Percentiles rank a stretch among this genome's conserved stretches.
Evolutionary conservation across 2,329 filamentous ascomycete species (phyloP).

Genomic region (Colletotrichum australisinense): DNA sequence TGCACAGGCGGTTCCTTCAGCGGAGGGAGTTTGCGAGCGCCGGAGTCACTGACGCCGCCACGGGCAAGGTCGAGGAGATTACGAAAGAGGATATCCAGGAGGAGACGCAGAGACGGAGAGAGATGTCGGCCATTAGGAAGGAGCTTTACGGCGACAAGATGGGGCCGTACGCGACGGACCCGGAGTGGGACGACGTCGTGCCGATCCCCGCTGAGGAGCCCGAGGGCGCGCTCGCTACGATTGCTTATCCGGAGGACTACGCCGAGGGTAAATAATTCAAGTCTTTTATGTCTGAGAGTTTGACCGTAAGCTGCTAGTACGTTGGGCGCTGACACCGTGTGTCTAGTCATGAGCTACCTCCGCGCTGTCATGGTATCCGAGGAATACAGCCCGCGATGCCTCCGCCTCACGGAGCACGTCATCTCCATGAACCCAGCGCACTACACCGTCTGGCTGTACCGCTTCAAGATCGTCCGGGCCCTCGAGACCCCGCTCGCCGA

Average conservation of each 20-base stretch:
- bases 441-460: constrained; percentile 98
- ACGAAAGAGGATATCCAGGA: constrained; percentile 54
- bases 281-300: background rate
- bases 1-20: constrained; percentile 57
- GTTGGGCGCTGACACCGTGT: constrained; percentile 8
- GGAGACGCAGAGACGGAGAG: constrained; percentile 59
- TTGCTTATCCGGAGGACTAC: constrained; percentile 91
- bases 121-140: constrained; percentile 62
- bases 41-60: constrained; percentile 27
- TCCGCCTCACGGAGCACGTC: constrained; percentile 87
- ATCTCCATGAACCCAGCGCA: constrained; percentile 95
- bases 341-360: constrained; percentile 85
- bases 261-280: constrained; percentile 70
- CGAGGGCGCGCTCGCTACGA: constrained; percentile 86
- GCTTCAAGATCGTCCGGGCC: constrained; percentile 80
- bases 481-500: constrained; percentile 73
- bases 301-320: background rate
- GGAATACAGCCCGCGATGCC: constrained; percentile 82
- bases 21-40: constrained; percentile 47
- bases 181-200: constrained; percentile 84
- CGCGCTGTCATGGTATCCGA: constrained; percentile 92
- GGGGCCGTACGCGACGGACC: constrained; percentile 71
- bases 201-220: constrained; percentile 89
- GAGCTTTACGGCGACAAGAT: constrained; percentile 65
- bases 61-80: constrained; percentile 39